phyloP scores from a whole-genome alignment of 345 rosid species.

The Hevea brasiliensis region DNA sequence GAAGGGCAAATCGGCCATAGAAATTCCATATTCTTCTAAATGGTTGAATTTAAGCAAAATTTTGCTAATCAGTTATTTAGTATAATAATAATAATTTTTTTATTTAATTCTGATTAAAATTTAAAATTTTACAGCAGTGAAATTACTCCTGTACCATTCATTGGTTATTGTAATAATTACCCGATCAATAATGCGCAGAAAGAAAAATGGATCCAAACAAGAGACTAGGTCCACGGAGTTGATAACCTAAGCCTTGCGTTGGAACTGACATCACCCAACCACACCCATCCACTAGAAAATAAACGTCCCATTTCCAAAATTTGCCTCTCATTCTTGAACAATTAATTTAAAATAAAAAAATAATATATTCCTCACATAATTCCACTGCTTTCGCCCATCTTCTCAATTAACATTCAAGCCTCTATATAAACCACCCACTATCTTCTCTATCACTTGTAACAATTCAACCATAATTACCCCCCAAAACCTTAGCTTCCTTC shows the following conservation, averaged over 20 bases:
- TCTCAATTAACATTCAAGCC: neutral
- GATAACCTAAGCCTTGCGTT: constrained; percentile 23
- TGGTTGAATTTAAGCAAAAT: too few relatives aligned
- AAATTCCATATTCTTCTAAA: too few relatives aligned
- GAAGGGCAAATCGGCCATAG: too few relatives aligned
- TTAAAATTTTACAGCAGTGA: too few relatives aligned
- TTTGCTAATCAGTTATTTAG: too few relatives aligned
- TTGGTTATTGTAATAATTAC: too few relatives aligned
- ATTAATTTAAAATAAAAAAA: too few relatives aligned
- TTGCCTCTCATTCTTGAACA: neutral
- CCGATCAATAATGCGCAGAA: neutral
- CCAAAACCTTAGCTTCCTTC: neutral
- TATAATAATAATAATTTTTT: too few relatives aligned
- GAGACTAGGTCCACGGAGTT: neutral
- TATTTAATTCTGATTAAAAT: too few relatives aligned
- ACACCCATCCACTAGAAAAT: neutral
- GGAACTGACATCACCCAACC: constrained; percentile 21
- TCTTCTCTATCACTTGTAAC: too few relatives aligned
- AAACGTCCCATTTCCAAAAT: neutral
- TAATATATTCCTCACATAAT: neutral
- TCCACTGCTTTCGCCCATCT: too few relatives aligned
- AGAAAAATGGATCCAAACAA: neutral
- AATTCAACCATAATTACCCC: neutral
- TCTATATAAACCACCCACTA: neutral
- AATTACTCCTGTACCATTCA: too few relatives aligned